A percentile compares a stretch with the other conserved stretches of the same genome.
Conservation (phyloP, 2,329 filamentous ascomycete genomes). For the Didymella arachidicola region DNA sequence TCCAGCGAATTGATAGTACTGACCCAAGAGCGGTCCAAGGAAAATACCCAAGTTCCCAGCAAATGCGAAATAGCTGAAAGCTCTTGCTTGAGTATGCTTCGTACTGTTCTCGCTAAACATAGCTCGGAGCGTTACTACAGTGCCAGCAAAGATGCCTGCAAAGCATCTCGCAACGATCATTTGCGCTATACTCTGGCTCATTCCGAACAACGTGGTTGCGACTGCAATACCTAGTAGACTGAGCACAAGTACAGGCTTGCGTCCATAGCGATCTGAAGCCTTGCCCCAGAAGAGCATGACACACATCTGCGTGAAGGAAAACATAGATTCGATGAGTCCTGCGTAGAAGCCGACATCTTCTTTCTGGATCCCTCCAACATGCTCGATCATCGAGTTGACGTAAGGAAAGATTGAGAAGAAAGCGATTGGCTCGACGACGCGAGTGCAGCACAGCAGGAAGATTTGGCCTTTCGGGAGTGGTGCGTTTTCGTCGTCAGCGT, state of each 20-base stretch:
- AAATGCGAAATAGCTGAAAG: conserved; percentile 81
- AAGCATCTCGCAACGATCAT: conserved; percentile 77
- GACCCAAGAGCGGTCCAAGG: conserved; percentile 69
- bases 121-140: conserved; percentile 75
- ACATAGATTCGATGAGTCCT: conserved; percentile 75
- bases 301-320: conserved; percentile 77
- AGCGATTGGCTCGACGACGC: conserved; percentile 77
- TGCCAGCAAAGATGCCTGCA: conserved; percentile 77
- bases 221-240: conserved; percentile 70
- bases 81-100: conserved; percentile 71
- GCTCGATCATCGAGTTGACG: conserved; percentile 77
- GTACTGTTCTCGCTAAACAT: conserved; percentile 80
- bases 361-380: conserved; percentile 67
- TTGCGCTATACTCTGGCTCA: conserved; percentile 71
- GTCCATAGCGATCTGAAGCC: conserved; percentile 71
- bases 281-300: conserved; percentile 79
- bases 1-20: not conserved
- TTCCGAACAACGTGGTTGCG: conserved; percentile 71
- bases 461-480: conserved; percentile 63
- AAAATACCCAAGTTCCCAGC: conserved; percentile 77
- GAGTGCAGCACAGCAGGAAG: conserved; percentile 74
- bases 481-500: conserved; percentile 32
- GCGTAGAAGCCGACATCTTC: conserved; percentile 81
- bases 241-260: conserved; percentile 74
- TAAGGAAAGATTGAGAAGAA: conserved; percentile 86